Evolutionary conservation across 495 filamentous ascomycete species (phyloP).

Genomic region (Stereocaulon alpinum): DNA sequence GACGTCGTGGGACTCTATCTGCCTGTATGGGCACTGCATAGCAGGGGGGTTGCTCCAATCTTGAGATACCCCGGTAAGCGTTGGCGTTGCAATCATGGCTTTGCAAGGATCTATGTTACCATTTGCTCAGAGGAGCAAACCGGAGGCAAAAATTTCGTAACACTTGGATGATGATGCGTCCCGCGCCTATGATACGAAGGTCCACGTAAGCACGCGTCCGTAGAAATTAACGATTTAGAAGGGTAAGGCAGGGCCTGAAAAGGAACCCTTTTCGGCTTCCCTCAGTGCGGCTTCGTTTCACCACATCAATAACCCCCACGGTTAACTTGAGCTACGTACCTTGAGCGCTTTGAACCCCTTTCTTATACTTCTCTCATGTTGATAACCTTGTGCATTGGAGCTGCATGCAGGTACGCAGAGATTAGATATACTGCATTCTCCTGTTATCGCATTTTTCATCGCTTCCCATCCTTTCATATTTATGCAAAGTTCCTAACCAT

Average conservation of each 20-base stretch:
- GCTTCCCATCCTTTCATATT: background rate
- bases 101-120: background rate
- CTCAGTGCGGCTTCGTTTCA: background rate
- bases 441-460: background rate
- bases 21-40: background rate
- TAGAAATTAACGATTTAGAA: background rate
- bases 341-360: background rate
- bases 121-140: background rate
- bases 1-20: background rate
- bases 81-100: background rate
- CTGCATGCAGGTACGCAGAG: background rate
- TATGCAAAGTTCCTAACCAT: no score
- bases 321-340: background rate
- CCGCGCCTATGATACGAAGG: background rate
- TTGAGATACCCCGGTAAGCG: constrained; percentile 9
- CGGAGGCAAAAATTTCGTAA: background rate
- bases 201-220: background rate
- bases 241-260: background rate
- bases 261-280: background rate
- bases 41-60: constrained; percentile 4
- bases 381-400: background rate
- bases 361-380: no score
- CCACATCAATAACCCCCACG: background rate
- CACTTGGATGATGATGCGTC: background rate
- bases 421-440: background rate